These are phyloP conservation scores for Oenanthe javanica DNA, from an alignment of 140 eudicot genomes.

Conservation along the genomic window DNA sequence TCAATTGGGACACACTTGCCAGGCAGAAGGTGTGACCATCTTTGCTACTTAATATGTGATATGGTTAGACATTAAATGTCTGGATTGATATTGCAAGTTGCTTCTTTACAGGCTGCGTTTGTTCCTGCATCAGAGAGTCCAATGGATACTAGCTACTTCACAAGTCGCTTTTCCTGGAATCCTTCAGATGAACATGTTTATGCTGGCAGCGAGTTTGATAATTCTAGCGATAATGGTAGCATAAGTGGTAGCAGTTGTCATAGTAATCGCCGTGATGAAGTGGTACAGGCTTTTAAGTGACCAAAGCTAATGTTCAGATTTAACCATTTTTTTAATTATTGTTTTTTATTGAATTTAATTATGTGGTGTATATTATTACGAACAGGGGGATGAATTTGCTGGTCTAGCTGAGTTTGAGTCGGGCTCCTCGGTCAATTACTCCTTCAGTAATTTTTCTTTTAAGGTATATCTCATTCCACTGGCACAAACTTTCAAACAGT, in stretches of 20 bases:
- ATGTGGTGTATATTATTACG: background rate
- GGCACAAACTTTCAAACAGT: background rate
- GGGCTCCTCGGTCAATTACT: constrained; percentile 58
- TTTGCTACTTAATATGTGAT: background rate
- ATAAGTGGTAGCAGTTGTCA: constrained; percentile 61
- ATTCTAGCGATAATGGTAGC: constrained; percentile 83
- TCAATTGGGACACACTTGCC: constrained; percentile 97
- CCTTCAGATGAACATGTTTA: constrained; percentile 70
- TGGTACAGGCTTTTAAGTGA: constrained; percentile 27
- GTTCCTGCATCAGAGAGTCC: constrained; percentile 93
- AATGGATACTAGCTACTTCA: constrained; percentile 88
- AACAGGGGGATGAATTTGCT: constrained; percentile 72
- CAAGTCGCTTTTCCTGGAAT: constrained; percentile 94
- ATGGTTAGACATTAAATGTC: background rate
- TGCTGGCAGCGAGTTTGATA: constrained; percentile 69
- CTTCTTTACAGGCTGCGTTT: constrained; percentile 75
- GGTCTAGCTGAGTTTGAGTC: constrained; percentile 78
- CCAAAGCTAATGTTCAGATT: background rate
- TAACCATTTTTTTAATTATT: background rate
- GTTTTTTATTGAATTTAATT: background rate
- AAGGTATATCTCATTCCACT: constrained; percentile 43
- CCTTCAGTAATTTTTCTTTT: constrained; percentile 92
- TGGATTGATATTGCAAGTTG: constrained; percentile 11
- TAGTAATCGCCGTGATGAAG: constrained; percentile 76
- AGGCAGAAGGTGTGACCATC: constrained; percentile 70